Percentiles rank a stretch among this genome's conserved stretches.
phyloP scores from a whole-genome alignment of 2,329 filamentous ascomycete species.

The Periconia sp. region DNA sequence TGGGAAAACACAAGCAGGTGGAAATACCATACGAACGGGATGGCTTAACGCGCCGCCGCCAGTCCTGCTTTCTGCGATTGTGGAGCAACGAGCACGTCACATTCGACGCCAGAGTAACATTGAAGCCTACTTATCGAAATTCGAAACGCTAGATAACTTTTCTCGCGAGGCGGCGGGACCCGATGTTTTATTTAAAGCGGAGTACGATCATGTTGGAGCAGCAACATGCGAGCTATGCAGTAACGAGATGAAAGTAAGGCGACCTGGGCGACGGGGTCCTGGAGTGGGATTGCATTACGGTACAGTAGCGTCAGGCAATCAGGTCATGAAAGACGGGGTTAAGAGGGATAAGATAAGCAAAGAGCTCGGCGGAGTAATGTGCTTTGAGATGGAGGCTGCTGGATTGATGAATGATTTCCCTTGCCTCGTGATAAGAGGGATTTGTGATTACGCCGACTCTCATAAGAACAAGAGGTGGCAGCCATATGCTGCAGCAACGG shows the following conservation, averaged over 20 bases:
- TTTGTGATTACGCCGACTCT: constrained; percentile 20
- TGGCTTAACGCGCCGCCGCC: neutral
- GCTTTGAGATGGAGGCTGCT: constrained; percentile 11
- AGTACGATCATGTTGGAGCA: neutral
- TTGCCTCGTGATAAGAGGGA: constrained; percentile 16
- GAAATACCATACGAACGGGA: constrained; percentile 1
- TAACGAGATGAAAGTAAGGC: neutral
- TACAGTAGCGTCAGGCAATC: constrained; percentile 1
- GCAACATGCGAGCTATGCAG: constrained; percentile 5
- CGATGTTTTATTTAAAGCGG: no score
- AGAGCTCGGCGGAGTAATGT: constrained; percentile 14
- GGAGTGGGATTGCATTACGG: constrained; percentile 5
- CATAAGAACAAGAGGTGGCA: constrained; percentile 22
- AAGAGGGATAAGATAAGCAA: neutral
- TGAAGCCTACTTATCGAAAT: neutral
- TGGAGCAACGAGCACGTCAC: neutral
- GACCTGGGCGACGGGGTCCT: neutral
- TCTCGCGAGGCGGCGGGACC: neutral
- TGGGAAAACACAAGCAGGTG: neutral
- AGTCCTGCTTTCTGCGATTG: constrained; percentile 8
- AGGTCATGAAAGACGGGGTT: neutral
- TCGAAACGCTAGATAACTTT: constrained; percentile 4
- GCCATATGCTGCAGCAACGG: constrained; percentile 14
- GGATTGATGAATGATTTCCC: no score
- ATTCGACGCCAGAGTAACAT: constrained; percentile 1